Evolutionary conservation across 805 yeast genomes (phyloP), one percentile per base, ranked within the genome.

Genomic region (Ogataea allantospora): DNA sequence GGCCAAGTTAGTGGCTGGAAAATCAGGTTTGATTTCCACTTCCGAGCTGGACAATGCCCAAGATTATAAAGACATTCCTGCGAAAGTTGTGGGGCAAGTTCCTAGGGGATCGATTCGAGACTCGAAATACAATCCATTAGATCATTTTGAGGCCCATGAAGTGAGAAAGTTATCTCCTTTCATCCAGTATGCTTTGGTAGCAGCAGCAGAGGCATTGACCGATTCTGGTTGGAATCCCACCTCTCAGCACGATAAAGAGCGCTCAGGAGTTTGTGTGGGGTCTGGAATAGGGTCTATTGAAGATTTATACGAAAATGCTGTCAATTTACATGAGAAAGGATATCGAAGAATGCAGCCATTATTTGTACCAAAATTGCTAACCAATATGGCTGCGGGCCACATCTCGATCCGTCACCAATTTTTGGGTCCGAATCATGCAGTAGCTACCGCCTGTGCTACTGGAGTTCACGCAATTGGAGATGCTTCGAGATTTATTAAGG

Each of bases 391-490:
- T 0, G 88, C 89, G 0, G 97, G 98, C 3, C 80, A 88, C 43
- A 77, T 93, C 6, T 83, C 96, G 6, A 89, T 93, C 40, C 72
- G 77, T 46, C 77, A 79, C 51, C 83, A 84, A 1, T 65, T 88
- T 26, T 67, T 74, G 50, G 99, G 99, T 0, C 95, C 96, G 2
- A 77, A 85, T 28, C 96, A 89, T 55, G 68, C 95, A 0, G 93
- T 80, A 0, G 76, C 95, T 2, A 88, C 98, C 0, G 99, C 99
- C 1, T 93, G 99, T 67, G 95, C 99, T 4, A 88, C 99, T 0
- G 99, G 99, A 0, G 75, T 83, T 19, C 95, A 93, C 55, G 75
- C 96, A 0, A 81, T 93, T 32, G 98, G 98, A 3, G 99, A 93
- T 57, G 97, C 96, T 0, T 75, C 71, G 48, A 76, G 89, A 52